phyloP scores from a whole-genome alignment of 805 yeast genomes.

The Brettanomyces custersianus region DNA sequence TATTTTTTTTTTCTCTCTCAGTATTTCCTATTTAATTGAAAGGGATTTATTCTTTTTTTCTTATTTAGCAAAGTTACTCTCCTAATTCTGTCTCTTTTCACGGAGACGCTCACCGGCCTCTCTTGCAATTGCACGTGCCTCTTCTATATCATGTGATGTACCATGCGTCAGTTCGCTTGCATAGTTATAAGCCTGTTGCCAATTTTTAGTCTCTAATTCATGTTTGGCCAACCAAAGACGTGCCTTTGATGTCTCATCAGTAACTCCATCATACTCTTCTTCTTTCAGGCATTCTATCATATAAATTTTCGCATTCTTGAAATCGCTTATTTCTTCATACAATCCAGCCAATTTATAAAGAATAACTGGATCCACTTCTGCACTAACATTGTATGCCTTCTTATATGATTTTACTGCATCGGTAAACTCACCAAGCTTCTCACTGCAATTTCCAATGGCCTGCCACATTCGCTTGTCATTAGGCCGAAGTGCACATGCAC shows the following conservation, averaged over 20 bases:
- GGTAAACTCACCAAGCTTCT: conserved; percentile 56
- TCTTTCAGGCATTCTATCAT: conserved; percentile 64
- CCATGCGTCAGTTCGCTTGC: conserved; percentile 67
- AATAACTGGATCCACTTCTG: conserved; percentile 43
- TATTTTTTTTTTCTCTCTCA: no score
- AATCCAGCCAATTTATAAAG: conserved; percentile 62
- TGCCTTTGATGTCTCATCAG: conserved; percentile 72
- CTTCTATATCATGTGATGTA: conserved; percentile 80
- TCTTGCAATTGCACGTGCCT: conserved; percentile 74
- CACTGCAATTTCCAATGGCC: conserved; percentile 85
- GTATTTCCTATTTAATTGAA: no score
- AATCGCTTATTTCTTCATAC: conserved; percentile 47
- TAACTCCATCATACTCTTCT: conserved; percentile 54
- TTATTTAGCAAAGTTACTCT: background rate
- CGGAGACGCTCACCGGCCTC: conserved; percentile 57
- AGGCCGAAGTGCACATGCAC: conserved; percentile 83
- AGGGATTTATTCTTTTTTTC: no score
- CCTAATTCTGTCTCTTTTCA: background rate
- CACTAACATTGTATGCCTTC: conserved; percentile 53
- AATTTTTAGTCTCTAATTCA: conserved; percentile 49
- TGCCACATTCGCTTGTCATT: conserved; percentile 93
- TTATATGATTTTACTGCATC: conserved; percentile 79
- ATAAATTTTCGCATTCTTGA: conserved; percentile 43
- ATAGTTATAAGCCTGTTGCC: conserved; percentile 59
- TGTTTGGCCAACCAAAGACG: conserved; percentile 77